Percentiles rank a stretch among this genome's conserved stretches.
These are phyloP conservation scores for Spiromastix sp. DNA, from an alignment of 2,329 filamentous ascomycete genomes.

Conservation along the genomic window DNA sequence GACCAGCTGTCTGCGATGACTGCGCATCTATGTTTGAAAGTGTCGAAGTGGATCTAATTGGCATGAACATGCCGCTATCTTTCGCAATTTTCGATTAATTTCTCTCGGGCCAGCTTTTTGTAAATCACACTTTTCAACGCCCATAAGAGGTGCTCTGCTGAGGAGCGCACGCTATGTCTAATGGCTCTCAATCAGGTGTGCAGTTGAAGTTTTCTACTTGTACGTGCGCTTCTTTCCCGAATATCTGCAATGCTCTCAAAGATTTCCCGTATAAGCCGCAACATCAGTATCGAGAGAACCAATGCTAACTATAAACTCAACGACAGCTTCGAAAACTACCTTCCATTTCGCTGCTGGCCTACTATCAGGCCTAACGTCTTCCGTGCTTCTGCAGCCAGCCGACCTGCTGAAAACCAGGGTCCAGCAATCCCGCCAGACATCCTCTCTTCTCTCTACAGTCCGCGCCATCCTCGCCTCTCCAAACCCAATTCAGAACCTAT, in stretches of 20 bases:
- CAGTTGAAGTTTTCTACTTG: slow-evolving; percentile 7
- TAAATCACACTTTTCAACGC: too few species aligned
- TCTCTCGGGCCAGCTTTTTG: too few species aligned
- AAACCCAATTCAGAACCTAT: slow-evolving; percentile 62
- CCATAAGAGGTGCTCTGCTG: too few species aligned
- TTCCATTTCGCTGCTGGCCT: slow-evolving; percentile 88
- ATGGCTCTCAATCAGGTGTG: slow-evolving; percentile 7
- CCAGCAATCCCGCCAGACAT: slow-evolving; percentile 65
- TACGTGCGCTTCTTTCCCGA: slow-evolving; percentile 2
- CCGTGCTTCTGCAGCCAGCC: slow-evolving; percentile 83
- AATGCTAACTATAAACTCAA: too few species aligned
- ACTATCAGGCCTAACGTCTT: slow-evolving; percentile 75
- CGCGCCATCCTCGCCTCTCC: slow-evolving; percentile 57
- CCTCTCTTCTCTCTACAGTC: slow-evolving; percentile 59
- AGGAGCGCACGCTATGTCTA: slow-evolving; percentile 6
- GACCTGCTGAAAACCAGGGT: slow-evolving; percentile 95
- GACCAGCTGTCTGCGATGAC: too few species aligned
- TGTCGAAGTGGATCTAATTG: too few species aligned
- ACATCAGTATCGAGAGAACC: too few species aligned
- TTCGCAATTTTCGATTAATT: too few species aligned
- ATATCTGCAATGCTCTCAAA: neutral
- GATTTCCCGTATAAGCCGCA: too few species aligned
- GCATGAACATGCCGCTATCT: too few species aligned
- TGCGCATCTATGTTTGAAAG: too few species aligned
- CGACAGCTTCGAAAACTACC: slow-evolving; percentile 33